A percentile compares a stretch with the other conserved stretches of the same genome.
Evolutionary conservation across 208 protist species (phyloP).

Genomic region (Phytomonas francai): DNA sequence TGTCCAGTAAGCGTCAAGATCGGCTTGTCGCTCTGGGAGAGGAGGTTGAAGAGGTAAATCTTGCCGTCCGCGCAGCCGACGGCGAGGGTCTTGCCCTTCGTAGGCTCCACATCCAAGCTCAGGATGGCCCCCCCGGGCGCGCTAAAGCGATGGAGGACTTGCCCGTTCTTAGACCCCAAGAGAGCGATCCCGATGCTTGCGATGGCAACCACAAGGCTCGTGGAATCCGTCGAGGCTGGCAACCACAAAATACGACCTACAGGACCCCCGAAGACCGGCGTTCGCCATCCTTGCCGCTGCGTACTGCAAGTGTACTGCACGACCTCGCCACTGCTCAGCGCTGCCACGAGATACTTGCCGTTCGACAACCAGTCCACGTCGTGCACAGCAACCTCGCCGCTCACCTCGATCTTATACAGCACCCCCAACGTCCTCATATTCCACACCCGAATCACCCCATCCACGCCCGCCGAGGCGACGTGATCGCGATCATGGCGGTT

Average conservation of each 20-base stretch:
- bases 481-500: slow-evolving; percentile 72
- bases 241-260: slow-evolving; percentile 49
- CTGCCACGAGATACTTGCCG: slow-evolving; percentile 67
- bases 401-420: slow-evolving; percentile 36
- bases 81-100: slow-evolving; percentile 51
- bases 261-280: slow-evolving; percentile 30
- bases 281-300: slow-evolving; percentile 54
- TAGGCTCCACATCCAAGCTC: slow-evolving; percentile 66
- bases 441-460: slow-evolving; percentile 87
- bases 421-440: slow-evolving; percentile 50
- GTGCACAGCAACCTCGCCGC: slow-evolving; percentile 61
- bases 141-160: slow-evolving; percentile 57
- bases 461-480: slow-evolving; percentile 64
- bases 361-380: slow-evolving; percentile 73
- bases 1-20: slow-evolving; percentile 64
- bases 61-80: slow-evolving; percentile 80
- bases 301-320: slow-evolving; percentile 62
- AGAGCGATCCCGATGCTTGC: slow-evolving; percentile 46
- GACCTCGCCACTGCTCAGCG: slow-evolving; percentile 71
- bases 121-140: slow-evolving; percentile 32
- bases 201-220: slow-evolving; percentile 44
- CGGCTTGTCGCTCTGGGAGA: slow-evolving; percentile 37
- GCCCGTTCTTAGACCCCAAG: slow-evolving; percentile 62
- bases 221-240: slow-evolving; percentile 24
- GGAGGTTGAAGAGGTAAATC: slow-evolving; percentile 70